A percentile compares a stretch with the other conserved stretches of the same genome.
phyloP scores from a whole-genome alignment of 148 eudicot genomes.

The Rhododendron simsii region DNA sequence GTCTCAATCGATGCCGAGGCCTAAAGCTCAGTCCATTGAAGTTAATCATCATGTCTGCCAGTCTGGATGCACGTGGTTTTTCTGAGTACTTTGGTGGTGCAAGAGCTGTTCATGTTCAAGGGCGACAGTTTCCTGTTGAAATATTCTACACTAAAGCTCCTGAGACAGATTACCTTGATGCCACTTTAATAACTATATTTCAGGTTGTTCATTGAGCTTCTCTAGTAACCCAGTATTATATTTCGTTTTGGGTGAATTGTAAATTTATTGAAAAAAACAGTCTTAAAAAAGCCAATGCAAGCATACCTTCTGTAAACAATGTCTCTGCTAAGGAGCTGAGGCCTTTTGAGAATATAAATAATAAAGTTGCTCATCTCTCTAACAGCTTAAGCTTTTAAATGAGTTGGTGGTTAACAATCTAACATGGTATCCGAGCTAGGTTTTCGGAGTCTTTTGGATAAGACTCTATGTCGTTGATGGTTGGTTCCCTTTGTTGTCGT shows the following conservation, averaged over 20 bases:
- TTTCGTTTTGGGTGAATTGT: neutral
- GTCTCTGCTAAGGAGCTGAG: neutral
- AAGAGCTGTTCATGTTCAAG: conserved; percentile 84
- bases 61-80: conserved; percentile 83
- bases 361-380: neutral
- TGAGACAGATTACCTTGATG: conserved; percentile 84
- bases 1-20: conserved; percentile 35
- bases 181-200: conserved; percentile 78
- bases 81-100: conserved; percentile 89
- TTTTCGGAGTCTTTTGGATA: neutral
- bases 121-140: conserved; percentile 94
- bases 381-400: neutral
- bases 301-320: neutral
- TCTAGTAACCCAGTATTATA: neutral
- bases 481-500: neutral
- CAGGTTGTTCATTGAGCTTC: conserved; percentile 47
- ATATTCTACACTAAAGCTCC: conserved; percentile 64
- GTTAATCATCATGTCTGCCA: conserved; percentile 95
- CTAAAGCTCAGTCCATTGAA: conserved; percentile 58
- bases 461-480: neutral
- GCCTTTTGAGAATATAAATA: neutral
- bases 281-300: neutral
- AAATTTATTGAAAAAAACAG: neutral
- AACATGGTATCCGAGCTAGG: neutral
- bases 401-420: neutral